phyloP scores from a whole-genome alignment of 345 rosid species.

The Sonneratia caseolaris region DNA sequence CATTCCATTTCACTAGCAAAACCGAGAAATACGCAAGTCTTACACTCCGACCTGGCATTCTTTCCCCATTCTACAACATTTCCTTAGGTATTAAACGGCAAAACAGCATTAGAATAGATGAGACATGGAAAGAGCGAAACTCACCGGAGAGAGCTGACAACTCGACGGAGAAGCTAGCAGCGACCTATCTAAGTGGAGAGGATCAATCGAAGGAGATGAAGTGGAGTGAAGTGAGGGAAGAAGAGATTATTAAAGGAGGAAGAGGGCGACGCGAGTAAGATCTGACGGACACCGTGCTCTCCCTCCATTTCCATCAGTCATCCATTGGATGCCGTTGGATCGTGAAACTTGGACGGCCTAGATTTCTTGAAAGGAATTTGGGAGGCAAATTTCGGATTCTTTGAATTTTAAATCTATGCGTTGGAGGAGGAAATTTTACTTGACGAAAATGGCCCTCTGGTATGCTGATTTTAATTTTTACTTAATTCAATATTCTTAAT shows the following conservation, averaged over 20 bases:
- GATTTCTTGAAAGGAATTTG: neutral
- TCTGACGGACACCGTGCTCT: slow-evolving; percentile 3
- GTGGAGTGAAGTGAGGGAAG: neutral
- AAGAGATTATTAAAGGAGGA: neutral
- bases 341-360: neutral
- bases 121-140: neutral
- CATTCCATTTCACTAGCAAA: neutral
- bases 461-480: too few relatives aligned
- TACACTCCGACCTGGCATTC: neutral
- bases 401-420: too few relatives aligned
- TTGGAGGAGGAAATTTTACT: too few relatives aligned
- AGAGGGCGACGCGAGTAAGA: neutral
- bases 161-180: neutral
- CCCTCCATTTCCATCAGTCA: neutral
- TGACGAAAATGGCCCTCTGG: too few relatives aligned
- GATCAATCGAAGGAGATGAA: neutral
- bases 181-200: neutral
- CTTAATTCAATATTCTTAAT: too few relatives aligned
- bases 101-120: neutral
- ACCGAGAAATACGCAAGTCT: neutral
- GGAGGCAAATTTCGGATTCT: neutral
- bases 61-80: neutral
- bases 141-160: neutral
- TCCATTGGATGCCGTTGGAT: slow-evolving; percentile 1
- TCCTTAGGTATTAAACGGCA: neutral